Evolutionary conservation across 768 basidiomycete genomes (phyloP), one percentile per base, ranked within the genome.

Genomic region (Xerocomellus amylosporus): DNA sequence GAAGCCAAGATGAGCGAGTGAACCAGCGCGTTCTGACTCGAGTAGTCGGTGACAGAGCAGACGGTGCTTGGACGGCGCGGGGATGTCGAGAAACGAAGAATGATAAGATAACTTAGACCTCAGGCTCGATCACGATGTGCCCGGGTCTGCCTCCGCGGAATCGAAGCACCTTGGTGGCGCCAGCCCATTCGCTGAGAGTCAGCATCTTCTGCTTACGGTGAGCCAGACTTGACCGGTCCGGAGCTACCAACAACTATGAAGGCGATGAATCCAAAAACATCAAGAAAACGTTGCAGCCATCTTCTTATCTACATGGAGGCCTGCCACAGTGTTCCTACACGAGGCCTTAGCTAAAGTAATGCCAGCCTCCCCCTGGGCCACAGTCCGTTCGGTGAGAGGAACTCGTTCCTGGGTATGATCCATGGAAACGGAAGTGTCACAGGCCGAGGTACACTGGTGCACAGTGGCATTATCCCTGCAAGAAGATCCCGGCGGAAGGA

Each of bases 61-160:
- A 46, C 40, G 67, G 67, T 45, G 53, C 51, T 60, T 66, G 56
- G 41, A 51, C 58, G 67, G 66, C 55, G 45, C 61, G 64, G 58
- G 4, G 53, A 54, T 17, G 40, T 58, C 20, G 46, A 53, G 15
- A 44, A 39, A 56, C 41, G 45, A 56, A 56, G 36, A 17, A 47
- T 46, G 65, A 68, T 68, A 68, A 65, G 65, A 67, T 67, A 64
- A 46, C 36, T 48, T 54, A 49, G 37, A 30, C 50, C 45, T 58
- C n/a, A n/a, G n/a, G n/a, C n/a, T n/a, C 46, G 56, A 68, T 56
- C 63, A 36, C 14, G 33, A 31, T 22, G 26, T 36, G 19, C 52
- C 43, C 14, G n/a, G n/a, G 20, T 46, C 40, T 43, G 46, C 53
- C 51, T 64, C 66, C 66, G 67, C 67, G 67, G 67, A 58, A 55